A percentile compares a stretch with the other conserved stretches of the same genome.
These are phyloP conservation scores for Pilatotrama ljubarskyi DNA, from an alignment of 768 basidiomycete genomes.

Conservation along the genomic window DNA sequence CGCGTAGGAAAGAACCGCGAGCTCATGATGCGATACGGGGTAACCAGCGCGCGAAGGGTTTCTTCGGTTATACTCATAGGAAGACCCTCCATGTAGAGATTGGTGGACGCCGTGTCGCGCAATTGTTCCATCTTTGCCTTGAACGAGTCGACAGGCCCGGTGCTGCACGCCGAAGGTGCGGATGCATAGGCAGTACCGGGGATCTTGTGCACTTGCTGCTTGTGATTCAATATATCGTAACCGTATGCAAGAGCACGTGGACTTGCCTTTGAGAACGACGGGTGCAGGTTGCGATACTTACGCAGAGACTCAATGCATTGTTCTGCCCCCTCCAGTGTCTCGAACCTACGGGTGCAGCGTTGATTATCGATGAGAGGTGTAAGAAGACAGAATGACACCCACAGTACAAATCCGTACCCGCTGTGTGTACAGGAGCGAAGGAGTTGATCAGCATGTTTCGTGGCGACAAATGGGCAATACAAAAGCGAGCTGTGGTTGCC, in stretches of 20 bases:
- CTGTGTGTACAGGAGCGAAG: conserved; percentile 36
- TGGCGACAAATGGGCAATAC: too few species aligned
- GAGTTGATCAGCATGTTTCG: not conserved
- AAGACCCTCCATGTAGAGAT: conserved; percentile 82
- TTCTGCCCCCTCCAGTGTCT: conserved; percentile 64
- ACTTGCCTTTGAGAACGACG: conserved; percentile 81
- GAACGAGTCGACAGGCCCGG: conserved; percentile 48
- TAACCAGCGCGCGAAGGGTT: conserved; percentile 66
- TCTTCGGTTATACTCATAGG: conserved; percentile 70
- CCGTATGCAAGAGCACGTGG: conserved; percentile 2
- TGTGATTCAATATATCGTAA: not conserved
- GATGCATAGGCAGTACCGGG: conserved; percentile 67
- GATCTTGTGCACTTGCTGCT: conserved; percentile 76
- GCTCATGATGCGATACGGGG: conserved; percentile 70
- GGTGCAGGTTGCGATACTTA: conserved; percentile 76
- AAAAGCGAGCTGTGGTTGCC: too few species aligned
- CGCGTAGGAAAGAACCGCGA: conserved; percentile 80
- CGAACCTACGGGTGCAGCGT: conserved; percentile 52
- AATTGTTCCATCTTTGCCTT: conserved; percentile 80
- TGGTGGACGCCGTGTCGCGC: conserved; percentile 65
- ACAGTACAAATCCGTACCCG: conserved; percentile 81
- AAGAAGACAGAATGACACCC: conserved; percentile 29
- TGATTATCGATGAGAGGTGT: not conserved
- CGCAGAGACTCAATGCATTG: conserved; percentile 72
- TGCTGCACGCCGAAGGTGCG: conserved; percentile 14